Evolutionary conservation across 2,329 filamentous ascomycete species (phyloP), one percentile per base, ranked within the genome.

Genomic region (Colletotrichum orbiculare): DNA sequence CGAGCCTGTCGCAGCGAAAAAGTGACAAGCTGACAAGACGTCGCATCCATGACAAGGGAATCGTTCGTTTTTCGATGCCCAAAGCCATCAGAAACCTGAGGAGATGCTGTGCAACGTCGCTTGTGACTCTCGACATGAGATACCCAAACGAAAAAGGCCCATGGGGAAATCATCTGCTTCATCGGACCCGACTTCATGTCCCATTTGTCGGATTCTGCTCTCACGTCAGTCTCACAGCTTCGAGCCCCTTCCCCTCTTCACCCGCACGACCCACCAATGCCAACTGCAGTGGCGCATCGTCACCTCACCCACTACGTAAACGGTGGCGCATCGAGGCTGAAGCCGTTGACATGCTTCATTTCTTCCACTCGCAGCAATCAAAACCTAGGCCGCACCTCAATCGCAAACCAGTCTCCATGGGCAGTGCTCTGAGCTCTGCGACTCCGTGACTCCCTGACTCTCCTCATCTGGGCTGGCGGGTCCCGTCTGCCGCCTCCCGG

Each of bases 401-500:
- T 52, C 15, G 25, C 52, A 62, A 65, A 62, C 58, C 25, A 17
- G 45, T 47, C 17, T 35, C 46, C 38, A 47, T 47, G 50, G 52
- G 42, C 17, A 17, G 17, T 17, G 17, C 17, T 17, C 17, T 17
- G 17, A 17, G 17, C 17, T 17, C 17, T 17, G 17, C 2, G 17
- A 17, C 17, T 17, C 17, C 2, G 2, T 17, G 17, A 55, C 58
- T 33, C 52, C 43, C 15, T 46, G 46, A 58, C 46, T 58, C 55
- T 45, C 38, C 43, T 37, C 17, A 15, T 38, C 38, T 17, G 46
- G 38, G 8, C 6, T 15, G 41, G 13, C 41, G 41, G 45, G 38
- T 45, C 50, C 52, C 7, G 37, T 25, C 15, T 42, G 35, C 62
- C 37, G 52, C 62, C 41, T 25, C 52, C 58, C 62, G 58, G 58